Evolutionary conservation across 768 basidiomycete species (phyloP), one percentile per base, ranked within the genome.

Genomic region (Amanita brunnescens): DNA sequence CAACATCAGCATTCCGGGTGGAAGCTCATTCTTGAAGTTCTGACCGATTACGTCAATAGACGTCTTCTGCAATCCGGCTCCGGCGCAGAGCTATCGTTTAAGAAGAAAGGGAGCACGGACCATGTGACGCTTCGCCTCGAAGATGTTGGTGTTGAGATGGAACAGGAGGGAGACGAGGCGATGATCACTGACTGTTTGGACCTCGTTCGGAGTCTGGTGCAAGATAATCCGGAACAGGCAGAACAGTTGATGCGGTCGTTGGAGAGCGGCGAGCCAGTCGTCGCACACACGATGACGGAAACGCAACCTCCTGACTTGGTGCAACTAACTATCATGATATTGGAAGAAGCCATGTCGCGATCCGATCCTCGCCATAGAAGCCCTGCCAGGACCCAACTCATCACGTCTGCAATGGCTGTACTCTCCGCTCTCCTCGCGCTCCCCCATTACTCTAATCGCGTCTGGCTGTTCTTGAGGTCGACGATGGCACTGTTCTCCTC

Each of bases 401-500:
- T 90, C 55, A 85, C 86, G 2, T 88, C 87, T 6, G 81, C 89
- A 3, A 78, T 95, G 70, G 87, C 82, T 48, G 83, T 94, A 10
- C 76, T 95, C 16, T 76, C 87, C 3, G 84, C 84, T 0, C 74
- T 94, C 26, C 75, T 93, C 32, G 78, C 82, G 1, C 68, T 88
- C 10, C 87, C 87, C 1, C 74, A 71, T 40, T 85, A 85, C 59
- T 86, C 88, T n/a, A 80, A 81, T 56, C 78, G 86, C 2, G 87
- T 94, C 20, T 95, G 91, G 92, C 71, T 91, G 8, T 93, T 87
- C 59, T 78, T 94, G 16, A 83, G 91, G 10, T 86, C 87, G 5
- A 86, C 91, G 0, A 71, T 78, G 0, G 76, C 82, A 18, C 74
- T 96, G 23, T 91, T 95, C 58, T 85, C 87, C 14, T 72, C 81